Evolutionary conservation across 495 filamentous ascomycete species (phyloP).

Genomic region (Bacidia rubella): DNA sequence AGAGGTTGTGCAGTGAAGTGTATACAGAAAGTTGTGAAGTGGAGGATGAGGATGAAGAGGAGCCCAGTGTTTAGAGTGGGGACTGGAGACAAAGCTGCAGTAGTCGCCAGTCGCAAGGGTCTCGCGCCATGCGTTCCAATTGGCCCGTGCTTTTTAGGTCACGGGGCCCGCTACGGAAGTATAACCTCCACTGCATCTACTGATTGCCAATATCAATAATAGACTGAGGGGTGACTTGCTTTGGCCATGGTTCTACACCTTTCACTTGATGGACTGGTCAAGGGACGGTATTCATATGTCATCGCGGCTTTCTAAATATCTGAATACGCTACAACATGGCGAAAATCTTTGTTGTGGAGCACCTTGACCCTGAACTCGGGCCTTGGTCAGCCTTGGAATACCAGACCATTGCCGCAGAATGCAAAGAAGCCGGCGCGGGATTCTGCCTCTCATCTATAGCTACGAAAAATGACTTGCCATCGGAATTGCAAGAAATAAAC

Average conservation of each 20-base stretch:
- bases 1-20: neutral
- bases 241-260: too few relatives aligned
- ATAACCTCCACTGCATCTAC: neutral
- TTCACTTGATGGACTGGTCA: too few relatives aligned
- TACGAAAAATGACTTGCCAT: slow-evolving; percentile 48
- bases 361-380: slow-evolving; percentile 87
- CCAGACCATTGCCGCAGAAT: slow-evolving; percentile 69
- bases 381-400: slow-evolving; percentile 90
- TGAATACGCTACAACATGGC: too few relatives aligned
- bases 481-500: slow-evolving; percentile 40
- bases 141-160: neutral
- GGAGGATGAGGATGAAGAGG: neutral
- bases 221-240: too few relatives aligned
- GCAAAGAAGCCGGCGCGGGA: slow-evolving; percentile 44
- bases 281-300: too few relatives aligned
- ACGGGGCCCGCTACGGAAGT: neutral
- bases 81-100: slow-evolving; percentile 3
- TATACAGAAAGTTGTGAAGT: neutral
- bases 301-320: too few relatives aligned
- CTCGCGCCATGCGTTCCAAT: neutral
- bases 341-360: slow-evolving; percentile 79
- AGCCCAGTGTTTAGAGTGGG: too few relatives aligned
- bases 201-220: too few relatives aligned
- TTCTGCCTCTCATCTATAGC: slow-evolving; percentile 85
- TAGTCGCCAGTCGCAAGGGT: neutral